Evolutionary conservation across 108 stramenopile species (phyloP).

Genomic region (Skeletonema costatum): DNA sequence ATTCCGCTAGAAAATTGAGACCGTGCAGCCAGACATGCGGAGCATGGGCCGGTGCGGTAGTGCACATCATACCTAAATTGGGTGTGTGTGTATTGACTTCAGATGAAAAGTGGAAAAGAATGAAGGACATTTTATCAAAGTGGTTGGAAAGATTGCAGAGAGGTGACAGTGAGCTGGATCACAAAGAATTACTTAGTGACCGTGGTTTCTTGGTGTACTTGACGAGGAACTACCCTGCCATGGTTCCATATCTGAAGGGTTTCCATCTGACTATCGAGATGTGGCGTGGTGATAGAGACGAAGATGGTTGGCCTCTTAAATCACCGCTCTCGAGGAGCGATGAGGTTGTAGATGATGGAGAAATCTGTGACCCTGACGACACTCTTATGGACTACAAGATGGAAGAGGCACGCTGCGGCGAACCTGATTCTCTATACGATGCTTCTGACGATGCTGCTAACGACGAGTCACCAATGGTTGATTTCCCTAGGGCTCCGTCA

Average conservation of each 20-base stretch:
- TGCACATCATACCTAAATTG: background rate
- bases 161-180: background rate
- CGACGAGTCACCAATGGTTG: background rate
- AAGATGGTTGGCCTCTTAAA: background rate
- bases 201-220: conserved; percentile 3
- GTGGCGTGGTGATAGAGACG: conserved; percentile 12
- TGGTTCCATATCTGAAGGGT: conserved; percentile 4
- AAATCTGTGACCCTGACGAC: background rate
- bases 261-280: conserved; percentile 14
- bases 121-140: conserved; percentile 1
- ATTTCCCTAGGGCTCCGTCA: no score
- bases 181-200: background rate
- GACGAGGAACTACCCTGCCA: background rate
- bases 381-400: background rate
- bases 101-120: conserved; percentile 36
- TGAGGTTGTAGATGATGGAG: background rate
- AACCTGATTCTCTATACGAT: no score
- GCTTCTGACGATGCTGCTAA: no score
- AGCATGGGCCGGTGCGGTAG: conserved; percentile 35
- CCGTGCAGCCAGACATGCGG: background rate
- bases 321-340: no score
- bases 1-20: conserved; percentile 44
- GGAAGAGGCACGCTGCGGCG: no score
- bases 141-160: background rate
- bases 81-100: conserved; percentile 27